A percentile compares a stretch with the other conserved stretches of the same genome.
Evolutionary conservation across 1,284 basidiomycete genomes (phyloP).

Genomic region (Rhodotorula sp.): DNA sequence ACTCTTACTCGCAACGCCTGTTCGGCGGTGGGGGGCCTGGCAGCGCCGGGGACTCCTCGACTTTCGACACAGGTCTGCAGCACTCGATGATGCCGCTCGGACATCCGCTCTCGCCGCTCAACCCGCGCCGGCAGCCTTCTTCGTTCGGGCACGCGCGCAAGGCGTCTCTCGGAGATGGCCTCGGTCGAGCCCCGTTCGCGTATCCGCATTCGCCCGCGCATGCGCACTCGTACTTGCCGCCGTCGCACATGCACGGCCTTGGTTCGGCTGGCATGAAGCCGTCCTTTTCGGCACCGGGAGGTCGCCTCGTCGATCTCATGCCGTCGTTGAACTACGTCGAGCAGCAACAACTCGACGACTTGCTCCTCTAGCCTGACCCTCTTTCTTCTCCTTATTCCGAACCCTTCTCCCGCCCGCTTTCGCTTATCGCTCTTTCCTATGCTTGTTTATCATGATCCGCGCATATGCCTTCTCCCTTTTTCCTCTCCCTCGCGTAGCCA

Average conservation of each 20-base stretch:
- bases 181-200: background rate
- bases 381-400: background rate
- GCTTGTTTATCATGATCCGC: background rate
- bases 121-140: conserved; percentile 10
- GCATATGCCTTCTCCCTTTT: background rate
- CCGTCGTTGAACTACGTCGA: background rate
- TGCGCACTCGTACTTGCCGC: background rate
- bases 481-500: too few relatives aligned
- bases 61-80: background rate
- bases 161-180: conserved; percentile 9
- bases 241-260: conserved; percentile 7
- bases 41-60: background rate
- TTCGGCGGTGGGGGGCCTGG: conserved; percentile 5
- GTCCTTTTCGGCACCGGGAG: conserved; percentile 9
- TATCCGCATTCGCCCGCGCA: background rate
- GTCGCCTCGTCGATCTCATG: background rate
- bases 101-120: conserved; percentile 9
- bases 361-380: background rate
- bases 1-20: conserved; percentile 20
- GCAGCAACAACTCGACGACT: conserved; percentile 4
- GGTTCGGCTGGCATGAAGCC: conserved; percentile 8
- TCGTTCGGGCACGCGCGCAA: background rate
- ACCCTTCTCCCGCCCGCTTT: too few relatives aligned
- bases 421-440: background rate
- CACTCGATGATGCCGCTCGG: background rate